phyloP scores from a whole-genome alignment of 2,329 filamentous ascomycete species.

The Epichloe hybrida region DNA sequence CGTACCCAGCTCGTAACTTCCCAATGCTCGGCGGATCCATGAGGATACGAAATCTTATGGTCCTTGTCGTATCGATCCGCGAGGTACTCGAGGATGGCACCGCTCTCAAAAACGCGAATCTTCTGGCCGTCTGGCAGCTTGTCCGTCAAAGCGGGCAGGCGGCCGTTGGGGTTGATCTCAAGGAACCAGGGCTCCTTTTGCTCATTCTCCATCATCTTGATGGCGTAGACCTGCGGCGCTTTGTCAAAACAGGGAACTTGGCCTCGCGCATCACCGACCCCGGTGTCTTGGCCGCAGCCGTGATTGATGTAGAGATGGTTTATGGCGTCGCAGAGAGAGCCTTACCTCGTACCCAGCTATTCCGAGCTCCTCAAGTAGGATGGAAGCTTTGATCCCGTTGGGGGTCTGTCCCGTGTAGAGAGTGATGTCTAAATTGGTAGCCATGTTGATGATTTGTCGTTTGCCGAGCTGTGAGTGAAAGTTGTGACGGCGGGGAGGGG shows the following conservation, averaged over 20 bases:
- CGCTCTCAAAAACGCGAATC: slow-evolving; percentile 72
- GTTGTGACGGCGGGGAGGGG: no score
- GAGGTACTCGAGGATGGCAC: slow-evolving; percentile 73
- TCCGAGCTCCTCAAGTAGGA: slow-evolving; percentile 72
- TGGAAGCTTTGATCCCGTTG: slow-evolving; percentile 83
- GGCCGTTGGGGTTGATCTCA: slow-evolving; percentile 83
- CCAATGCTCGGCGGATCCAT: slow-evolving; percentile 59
- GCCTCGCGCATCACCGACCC: not conserved
- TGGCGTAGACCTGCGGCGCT: slow-evolving; percentile 33
- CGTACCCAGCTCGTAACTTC: slow-evolving; percentile 66
- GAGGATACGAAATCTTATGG: slow-evolving; percentile 69
- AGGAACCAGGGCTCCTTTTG: slow-evolving; percentile 83
- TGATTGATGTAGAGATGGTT: not conserved
- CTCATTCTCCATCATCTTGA: slow-evolving; percentile 60
- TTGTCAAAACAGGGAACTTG: not conserved
- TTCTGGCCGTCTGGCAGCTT: slow-evolving; percentile 57
- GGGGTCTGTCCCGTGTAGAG: slow-evolving; percentile 75
- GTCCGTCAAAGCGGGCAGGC: slow-evolving; percentile 79
- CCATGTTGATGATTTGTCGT: not conserved
- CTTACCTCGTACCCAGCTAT: slow-evolving; percentile 57
- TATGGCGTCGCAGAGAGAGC: not conserved
- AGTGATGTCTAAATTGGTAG: slow-evolving; percentile 46
- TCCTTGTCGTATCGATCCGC: slow-evolving; percentile 69
- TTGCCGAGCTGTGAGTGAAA: no score
- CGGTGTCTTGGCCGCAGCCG: no score